phyloP scores from a whole-genome alignment of 345 rosid species.

The Citrus medica region DNA sequence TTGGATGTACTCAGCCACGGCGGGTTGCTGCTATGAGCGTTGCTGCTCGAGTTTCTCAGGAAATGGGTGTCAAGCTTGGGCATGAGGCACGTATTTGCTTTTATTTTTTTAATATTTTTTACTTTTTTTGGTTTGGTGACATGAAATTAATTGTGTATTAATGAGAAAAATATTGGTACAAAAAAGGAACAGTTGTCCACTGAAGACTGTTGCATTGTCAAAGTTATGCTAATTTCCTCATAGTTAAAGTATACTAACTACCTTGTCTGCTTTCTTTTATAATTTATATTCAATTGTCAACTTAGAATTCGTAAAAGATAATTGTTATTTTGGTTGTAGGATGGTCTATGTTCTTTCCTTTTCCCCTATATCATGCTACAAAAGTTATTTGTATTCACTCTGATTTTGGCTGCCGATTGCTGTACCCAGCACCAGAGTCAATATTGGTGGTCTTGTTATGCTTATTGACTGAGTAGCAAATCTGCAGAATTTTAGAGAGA shows the following conservation, averaged over 20 bases:
- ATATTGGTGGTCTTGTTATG: background rate
- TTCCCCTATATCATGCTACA: background rate
- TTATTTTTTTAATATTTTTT: background rate
- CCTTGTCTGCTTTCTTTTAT: background rate
- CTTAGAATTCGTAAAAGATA: background rate
- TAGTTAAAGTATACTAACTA: background rate
- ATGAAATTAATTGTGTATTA: background rate
- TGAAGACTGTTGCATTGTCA: background rate
- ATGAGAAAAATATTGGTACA: background rate
- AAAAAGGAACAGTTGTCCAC: background rate
- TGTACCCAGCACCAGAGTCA: background rate
- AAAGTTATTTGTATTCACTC: background rate
- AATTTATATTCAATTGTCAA: background rate
- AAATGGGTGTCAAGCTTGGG: constrained; percentile 98
- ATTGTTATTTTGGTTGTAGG: background rate
- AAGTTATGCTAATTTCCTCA: background rate
- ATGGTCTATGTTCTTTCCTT: background rate
- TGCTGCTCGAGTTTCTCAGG: constrained; percentile 98
- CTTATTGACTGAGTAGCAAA: background rate
- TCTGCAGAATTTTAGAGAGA: background rate
- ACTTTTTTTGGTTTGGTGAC: background rate
- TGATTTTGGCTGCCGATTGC: background rate
- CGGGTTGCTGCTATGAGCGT: constrained; percentile 99
- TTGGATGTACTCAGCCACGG: constrained; percentile 91
- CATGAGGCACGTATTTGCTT: constrained; percentile 51